A percentile compares a stretch with the other conserved stretches of the same genome.
These are phyloP conservation scores for Cotoneaster glaucophyllus DNA, from an alignment of 306 rosid species.

Conservation along the genomic window DNA sequence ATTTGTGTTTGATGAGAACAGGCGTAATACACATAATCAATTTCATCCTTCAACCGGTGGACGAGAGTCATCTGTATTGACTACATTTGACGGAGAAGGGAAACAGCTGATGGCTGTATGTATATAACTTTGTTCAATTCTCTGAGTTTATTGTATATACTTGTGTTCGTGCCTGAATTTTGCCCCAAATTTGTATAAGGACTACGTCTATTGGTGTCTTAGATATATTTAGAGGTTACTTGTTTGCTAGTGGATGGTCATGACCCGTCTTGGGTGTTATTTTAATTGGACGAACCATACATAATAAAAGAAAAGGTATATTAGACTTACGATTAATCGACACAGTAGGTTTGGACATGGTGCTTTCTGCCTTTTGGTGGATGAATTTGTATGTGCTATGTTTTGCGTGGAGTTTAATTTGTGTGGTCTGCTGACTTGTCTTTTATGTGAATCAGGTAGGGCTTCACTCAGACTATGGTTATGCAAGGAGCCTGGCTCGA, in stretches of 20 bases:
- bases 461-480: constrained; percentile 47
- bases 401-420: background rate
- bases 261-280: background rate
- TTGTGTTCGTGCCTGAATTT: constrained; percentile 1
- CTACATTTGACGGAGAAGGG: constrained; percentile 52
- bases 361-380: constrained; percentile 11
- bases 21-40: constrained; percentile 45
- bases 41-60: constrained; percentile 26
- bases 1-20: constrained; percentile 43
- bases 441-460: constrained; percentile 49
- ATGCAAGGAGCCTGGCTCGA: constrained; percentile 59
- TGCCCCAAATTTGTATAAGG: background rate
- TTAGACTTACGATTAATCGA: background rate
- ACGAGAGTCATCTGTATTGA: constrained; percentile 41
- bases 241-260: background rate
- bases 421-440: constrained; percentile 15
- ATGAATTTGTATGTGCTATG: background rate
- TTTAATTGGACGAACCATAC: background rate
- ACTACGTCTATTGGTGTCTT: background rate
- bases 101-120: constrained; percentile 54
- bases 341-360: background rate
- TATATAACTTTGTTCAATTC: constrained; percentile 5
- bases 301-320: background rate
- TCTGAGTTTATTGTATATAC: too few relatives aligned
- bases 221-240: background rate